Evolutionary conservation across 2,329 filamentous ascomycete genomes (phyloP), one percentile per base, ranked within the genome.

Genomic region (Talaromyces verruculosus): DNA sequence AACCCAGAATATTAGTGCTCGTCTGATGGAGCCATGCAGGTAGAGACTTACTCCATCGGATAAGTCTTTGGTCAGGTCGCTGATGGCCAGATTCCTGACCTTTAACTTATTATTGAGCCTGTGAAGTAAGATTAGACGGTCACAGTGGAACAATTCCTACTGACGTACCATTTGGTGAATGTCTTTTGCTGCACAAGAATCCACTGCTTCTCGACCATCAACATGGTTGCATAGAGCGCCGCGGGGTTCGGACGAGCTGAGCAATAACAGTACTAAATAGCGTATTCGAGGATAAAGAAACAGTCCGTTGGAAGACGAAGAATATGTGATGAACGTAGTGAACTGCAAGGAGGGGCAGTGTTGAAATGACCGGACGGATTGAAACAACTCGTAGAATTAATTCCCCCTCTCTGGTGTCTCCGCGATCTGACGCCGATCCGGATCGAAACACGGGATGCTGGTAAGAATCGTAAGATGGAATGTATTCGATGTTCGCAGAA

Each of bases 91-190:
- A 65, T 89, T 83, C 71, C 94, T 88, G 68, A 84, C 85, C 77
- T 91, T 89, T 73, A 99, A 84, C 82, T 99, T 99, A 73, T 92
- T 96, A 81, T 99, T 99, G 71, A 99, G 87, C 95, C 93, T 95
- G 75, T 22, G 60, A 19, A 33, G 17, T 66, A 39, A 19, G 43
- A 37, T 49, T 33, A 45, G 59, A 51, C 33, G 28, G 19, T 4
- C 33, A 47, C 25, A 17, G 39, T 30, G 13, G 8, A 11, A 45
- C 37, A 5, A 25, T 22, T 19, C 15, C n/a, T 58, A 15, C 15
- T n/a, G 41, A 69, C 71, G 8, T 60, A 91, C 90, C 95, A 99
- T 91, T 98, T 99, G 67, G 93, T 97, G 80, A 99, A 99, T 33
- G 95, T 99, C 86, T 98, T 99, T 80, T 98, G 91, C 84, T 98